These are phyloP conservation scores for Symbiodinium natans DNA, from an alignment of 73 alveolate genomes.

Conservation along the genomic window DNA sequence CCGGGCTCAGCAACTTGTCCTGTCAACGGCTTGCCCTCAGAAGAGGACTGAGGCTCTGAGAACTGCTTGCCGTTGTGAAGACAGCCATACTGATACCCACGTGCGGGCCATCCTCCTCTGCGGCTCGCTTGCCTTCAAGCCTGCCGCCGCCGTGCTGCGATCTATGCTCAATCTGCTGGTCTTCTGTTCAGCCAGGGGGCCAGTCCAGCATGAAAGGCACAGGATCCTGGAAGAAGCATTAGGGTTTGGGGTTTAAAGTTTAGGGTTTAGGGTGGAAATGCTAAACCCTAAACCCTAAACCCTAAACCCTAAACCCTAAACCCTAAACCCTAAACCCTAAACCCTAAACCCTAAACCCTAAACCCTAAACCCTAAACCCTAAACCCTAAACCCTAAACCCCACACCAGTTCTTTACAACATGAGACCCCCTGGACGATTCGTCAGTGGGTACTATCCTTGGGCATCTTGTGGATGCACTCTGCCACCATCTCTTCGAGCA, in stretches of 20 bases:
- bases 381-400: no score
- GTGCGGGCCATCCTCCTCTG: slow-evolving; percentile 24
- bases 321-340: no score
- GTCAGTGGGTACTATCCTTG: no score
- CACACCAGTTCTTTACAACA: no score
- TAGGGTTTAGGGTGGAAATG: no score
- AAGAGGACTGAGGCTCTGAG: no score
- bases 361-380: no score
- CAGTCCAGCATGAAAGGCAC: slow-evolving; percentile 90
- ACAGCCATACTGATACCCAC: background rate
- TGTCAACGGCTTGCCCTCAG: background rate
- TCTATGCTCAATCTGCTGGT: no score
- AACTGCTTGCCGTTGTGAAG: background rate
- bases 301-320: background rate
- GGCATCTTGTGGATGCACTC: slow-evolving; percentile 92
- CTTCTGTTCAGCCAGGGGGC: background rate
- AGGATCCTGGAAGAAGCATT: slow-evolving; percentile 41
- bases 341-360: no score
- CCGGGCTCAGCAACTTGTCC: slow-evolving; percentile 76
- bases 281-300: background rate
- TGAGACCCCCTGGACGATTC: no score
- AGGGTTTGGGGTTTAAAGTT: no score
- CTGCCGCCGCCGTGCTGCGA: background rate
- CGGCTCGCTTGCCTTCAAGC: slow-evolving; percentile 47
- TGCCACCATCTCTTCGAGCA: slow-evolving; percentile 83